Percentiles rank a stretch among this genome's conserved stretches.
Conservation (phyloP, 331 rosid species). For the Arachis monticola region DNA sequence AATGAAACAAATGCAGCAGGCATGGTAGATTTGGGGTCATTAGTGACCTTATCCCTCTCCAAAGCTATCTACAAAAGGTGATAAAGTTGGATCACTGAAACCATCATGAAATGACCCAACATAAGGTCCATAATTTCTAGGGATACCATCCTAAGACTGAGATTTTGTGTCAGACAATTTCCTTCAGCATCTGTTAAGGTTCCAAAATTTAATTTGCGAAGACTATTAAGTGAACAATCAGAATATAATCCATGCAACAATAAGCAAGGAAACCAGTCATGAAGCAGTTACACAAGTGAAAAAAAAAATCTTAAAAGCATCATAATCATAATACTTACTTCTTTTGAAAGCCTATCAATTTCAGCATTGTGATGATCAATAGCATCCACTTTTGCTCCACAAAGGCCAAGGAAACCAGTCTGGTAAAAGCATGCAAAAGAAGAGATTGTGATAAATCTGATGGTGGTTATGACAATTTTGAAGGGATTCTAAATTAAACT, state of each 20-base stretch:
- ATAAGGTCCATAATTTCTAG: constrained; percentile 11
- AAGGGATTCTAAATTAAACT: constrained; percentile 21
- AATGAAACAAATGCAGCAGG: constrained; percentile 98
- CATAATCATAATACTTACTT: constrained; percentile 58
- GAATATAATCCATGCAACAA: constrained; percentile 21
- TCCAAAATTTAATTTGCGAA: constrained; percentile 19
- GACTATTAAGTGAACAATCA: constrained; percentile 21
- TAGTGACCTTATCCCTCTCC: constrained; percentile 68
- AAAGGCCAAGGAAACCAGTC: constrained; percentile 92
- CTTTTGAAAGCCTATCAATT: constrained; percentile 64
- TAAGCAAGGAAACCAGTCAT: constrained; percentile 19
- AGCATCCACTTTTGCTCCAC: constrained; percentile 80
- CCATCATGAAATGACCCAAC: constrained; percentile 19
- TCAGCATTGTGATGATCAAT: constrained; percentile 67
- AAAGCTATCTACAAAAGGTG: constrained; percentile 63
- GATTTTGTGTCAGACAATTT: constrained; percentile 13
- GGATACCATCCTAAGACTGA: constrained; percentile 4
- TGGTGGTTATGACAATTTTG: constrained; percentile 11
- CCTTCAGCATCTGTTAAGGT: constrained; percentile 1
- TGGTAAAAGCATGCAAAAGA: constrained; percentile 44
- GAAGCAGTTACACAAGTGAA: not conserved
- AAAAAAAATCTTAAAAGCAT: constrained; percentile 14
- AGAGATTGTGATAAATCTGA: constrained; percentile 24
- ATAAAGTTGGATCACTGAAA: constrained; percentile 34
- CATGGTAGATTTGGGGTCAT: constrained; percentile 66